Evolutionary conservation across 1,284 basidiomycete species (phyloP).

Genomic region (Cutaneotrichosporon sp.): DNA sequence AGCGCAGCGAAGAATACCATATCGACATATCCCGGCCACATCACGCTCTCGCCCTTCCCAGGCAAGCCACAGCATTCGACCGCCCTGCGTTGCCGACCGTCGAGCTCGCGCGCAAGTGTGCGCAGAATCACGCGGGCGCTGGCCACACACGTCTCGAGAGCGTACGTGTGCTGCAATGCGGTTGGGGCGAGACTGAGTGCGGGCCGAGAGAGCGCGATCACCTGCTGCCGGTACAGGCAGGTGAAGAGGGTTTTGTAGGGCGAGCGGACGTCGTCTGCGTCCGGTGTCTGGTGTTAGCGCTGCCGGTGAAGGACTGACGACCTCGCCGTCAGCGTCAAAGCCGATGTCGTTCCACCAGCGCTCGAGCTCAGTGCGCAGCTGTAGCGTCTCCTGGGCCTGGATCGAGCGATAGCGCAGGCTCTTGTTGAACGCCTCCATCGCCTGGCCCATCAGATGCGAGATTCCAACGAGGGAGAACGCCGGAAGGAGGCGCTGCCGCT

Average conservation of each 20-base stretch:
- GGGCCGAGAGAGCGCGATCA: conserved; percentile 27
- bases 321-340: conserved; percentile 13
- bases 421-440: conserved; percentile 36
- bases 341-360: conserved; percentile 34
- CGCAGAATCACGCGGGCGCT: conserved; percentile 26
- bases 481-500: conserved; percentile 5
- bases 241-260: conserved; percentile 30
- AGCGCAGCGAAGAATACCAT: conserved; percentile 31
- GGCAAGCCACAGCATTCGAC: neutral
- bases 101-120: conserved; percentile 11
- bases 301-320: neutral
- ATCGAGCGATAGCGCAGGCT: conserved; percentile 8
- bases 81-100: conserved; percentile 1
- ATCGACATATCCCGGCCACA: conserved; percentile 35
- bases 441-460: conserved; percentile 23
- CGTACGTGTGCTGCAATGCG: conserved; percentile 23
- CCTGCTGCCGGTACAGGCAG: conserved; percentile 33
- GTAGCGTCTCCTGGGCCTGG: conserved; percentile 23
- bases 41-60: neutral
- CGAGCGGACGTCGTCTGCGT: neutral
- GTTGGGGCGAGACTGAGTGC: conserved; percentile 26
- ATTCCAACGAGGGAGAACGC: conserved; percentile 15
- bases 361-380: conserved; percentile 29
- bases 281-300: neutral
- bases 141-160: conserved; percentile 27